Percentiles rank a stretch among this genome's conserved stretches.
phyloP scores from a whole-genome alignment of 257 asterid species.

The Solanum chilense region DNA sequence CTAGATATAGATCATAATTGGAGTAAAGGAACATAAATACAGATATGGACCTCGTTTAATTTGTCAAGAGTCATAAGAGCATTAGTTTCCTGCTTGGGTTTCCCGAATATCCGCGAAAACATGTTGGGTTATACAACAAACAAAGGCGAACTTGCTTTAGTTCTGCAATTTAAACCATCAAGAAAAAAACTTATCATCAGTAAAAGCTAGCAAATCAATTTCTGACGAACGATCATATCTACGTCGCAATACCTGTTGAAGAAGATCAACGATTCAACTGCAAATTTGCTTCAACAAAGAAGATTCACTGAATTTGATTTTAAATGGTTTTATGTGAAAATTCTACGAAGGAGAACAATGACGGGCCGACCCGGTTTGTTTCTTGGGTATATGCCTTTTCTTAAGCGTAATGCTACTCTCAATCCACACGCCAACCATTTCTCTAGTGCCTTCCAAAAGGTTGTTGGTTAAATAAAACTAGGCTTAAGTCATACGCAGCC shows the following conservation, averaged over 20 bases:
- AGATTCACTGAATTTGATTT: background rate
- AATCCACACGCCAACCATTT: background rate
- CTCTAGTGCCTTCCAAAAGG: background rate
- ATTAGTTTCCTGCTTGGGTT: constrained; percentile 3
- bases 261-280: background rate
- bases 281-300: background rate
- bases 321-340: background rate
- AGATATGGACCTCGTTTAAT: constrained; percentile 2
- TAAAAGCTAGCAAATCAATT: background rate
- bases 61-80: constrained; percentile 10
- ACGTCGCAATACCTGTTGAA: background rate
- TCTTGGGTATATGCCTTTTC: background rate
- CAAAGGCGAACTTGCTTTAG: background rate
- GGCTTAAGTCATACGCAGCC: too few relatives aligned
- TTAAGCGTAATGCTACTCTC: background rate
- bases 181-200: background rate
- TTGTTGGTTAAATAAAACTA: background rate
- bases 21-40: background rate
- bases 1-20: background rate
- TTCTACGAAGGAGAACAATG: background rate
- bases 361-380: background rate
- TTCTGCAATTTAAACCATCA: background rate
- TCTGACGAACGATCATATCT: background rate
- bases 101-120: constrained; percentile 6
- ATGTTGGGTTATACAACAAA: background rate